phyloP scores from a whole-genome alignment of 805 yeast species.

The Vanderwaltozyma yarrowii region DNA sequence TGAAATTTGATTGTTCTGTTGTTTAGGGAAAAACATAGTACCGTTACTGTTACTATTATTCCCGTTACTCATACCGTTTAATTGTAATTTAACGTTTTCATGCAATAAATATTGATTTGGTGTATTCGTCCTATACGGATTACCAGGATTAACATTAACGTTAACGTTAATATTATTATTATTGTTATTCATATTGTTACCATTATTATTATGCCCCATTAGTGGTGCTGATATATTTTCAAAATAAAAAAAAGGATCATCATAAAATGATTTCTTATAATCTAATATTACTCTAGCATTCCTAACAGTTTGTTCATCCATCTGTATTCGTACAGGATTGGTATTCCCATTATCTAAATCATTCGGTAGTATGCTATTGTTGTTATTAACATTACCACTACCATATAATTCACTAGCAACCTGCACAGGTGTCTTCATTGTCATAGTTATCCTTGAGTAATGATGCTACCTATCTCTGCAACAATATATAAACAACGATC shows the following conservation, averaged over 20 bases:
- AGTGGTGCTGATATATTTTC: constrained; percentile 7
- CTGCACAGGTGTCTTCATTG: not conserved
- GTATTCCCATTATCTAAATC: not conserved
- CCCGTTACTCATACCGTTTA: constrained; percentile 1
- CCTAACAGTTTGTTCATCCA: constrained; percentile 18
- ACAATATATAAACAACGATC: too few species aligned
- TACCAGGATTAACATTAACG: not conserved
- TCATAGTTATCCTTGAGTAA: too few species aligned
- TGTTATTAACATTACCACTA: not conserved
- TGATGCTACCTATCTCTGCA: too few species aligned
- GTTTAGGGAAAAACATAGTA: not conserved
- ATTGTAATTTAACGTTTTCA: constrained; percentile 1
- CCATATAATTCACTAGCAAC: constrained; percentile 1
- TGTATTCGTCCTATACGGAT: constrained; percentile 3
- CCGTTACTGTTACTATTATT: constrained; percentile 2
- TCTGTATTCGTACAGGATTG: not conserved
- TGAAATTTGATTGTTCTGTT: not conserved
- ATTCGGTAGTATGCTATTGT: not conserved
- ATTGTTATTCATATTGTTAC: not conserved
- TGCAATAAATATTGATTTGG: constrained; percentile 2
- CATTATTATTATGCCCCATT: not conserved
- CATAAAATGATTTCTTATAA: constrained; percentile 21
- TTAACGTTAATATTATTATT: not conserved
- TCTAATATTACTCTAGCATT: constrained; percentile 21
- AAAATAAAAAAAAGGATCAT: constrained; percentile 23